These are phyloP conservation scores for Elongisporangium senticosum DNA, from an alignment of 352 stramenopile species.

Conservation along the genomic window DNA sequence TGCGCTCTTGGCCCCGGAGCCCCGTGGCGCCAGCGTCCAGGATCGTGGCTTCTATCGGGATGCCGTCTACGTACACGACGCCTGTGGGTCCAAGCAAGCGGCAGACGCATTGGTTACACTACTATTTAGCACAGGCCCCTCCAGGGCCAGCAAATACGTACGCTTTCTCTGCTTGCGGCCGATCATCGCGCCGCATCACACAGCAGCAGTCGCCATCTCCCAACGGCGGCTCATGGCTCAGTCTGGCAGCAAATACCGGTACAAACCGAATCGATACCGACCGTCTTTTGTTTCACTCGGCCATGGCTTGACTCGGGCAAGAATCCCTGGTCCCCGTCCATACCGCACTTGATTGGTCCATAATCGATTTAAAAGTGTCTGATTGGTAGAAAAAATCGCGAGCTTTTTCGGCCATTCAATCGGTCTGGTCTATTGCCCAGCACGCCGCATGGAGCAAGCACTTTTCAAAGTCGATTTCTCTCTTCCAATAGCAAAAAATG, in stretches of 20 bases:
- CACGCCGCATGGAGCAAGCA: conserved; percentile 12
- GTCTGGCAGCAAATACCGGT: conserved; percentile 8
- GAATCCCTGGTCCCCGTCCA: conserved; percentile 3
- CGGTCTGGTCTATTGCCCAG: conserved; percentile 5
- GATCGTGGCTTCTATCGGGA: conserved; percentile 59
- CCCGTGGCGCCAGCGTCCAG: conserved; percentile 43
- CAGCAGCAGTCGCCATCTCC: neutral
- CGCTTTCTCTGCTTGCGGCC: conserved; percentile 46
- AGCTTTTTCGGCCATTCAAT: conserved; percentile 54
- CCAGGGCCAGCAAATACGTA: conserved; percentile 13
- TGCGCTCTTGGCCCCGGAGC: conserved; percentile 27
- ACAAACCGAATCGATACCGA: neutral
- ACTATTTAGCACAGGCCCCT: neutral
- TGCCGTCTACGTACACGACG: conserved; percentile 67
- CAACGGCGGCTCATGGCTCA: conserved; percentile 67
- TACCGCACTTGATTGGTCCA: conserved; percentile 15
- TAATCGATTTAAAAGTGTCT: neutral
- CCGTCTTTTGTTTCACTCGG: neutral
- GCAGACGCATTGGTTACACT: neutral
- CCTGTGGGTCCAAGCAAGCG: conserved; percentile 16
- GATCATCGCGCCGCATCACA: conserved; percentile 26
- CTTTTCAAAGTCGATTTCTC: conserved; percentile 79
- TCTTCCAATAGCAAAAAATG: conserved; percentile 70
- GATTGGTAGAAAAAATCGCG: conserved; percentile 38
- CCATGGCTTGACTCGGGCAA: neutral